Conservation (phyloP, 306 rosid species). For the Cicer yamashitae region DNA sequence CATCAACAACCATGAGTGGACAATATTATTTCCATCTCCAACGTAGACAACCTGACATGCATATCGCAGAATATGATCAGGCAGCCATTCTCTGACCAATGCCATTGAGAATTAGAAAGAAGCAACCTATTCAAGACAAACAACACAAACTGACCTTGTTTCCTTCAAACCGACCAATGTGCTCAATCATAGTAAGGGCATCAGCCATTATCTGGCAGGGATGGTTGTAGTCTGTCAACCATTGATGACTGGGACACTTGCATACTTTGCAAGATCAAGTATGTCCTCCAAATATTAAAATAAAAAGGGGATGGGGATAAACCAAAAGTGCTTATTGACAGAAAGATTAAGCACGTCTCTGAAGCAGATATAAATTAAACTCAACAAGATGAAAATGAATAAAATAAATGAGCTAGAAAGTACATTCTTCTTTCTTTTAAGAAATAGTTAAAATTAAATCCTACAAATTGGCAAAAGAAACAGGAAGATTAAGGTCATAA, state of each 20-base stretch:
- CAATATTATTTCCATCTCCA: constrained; percentile 98
- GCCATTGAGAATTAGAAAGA: constrained; percentile 33
- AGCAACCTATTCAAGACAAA: constrained; percentile 38
- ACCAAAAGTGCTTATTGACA: neutral
- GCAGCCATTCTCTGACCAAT: constrained; percentile 33
- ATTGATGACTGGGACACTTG: constrained; percentile 89
- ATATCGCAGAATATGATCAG: constrained; percentile 29
- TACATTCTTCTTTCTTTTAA: neutral
- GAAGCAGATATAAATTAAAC: neutral
- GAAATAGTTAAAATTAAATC: neutral
- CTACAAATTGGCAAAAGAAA: constrained; percentile 5
- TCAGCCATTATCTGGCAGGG: constrained; percentile 99
- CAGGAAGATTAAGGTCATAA: neutral
- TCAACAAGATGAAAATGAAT: neutral
- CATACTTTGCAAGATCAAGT: constrained; percentile 84
- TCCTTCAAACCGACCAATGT: constrained; percentile 83
- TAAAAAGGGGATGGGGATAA: constrained; percentile 17
- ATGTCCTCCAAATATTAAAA: constrained; percentile 68
- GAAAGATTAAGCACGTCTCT: constrained; percentile 13
- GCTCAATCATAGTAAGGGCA: constrained; percentile 93
- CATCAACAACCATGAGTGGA: constrained; percentile 94
- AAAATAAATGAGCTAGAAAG: neutral
- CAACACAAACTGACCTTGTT: constrained; percentile 71
- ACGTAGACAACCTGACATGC: constrained; percentile 85
- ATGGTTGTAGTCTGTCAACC: constrained; percentile 98